A percentile compares a stretch with the other conserved stretches of the same genome.
These are phyloP conservation scores for Ustilago shanxiensis DNA, from an alignment of 1,284 basidiomycete genomes.

Conservation along the genomic window DNA sequence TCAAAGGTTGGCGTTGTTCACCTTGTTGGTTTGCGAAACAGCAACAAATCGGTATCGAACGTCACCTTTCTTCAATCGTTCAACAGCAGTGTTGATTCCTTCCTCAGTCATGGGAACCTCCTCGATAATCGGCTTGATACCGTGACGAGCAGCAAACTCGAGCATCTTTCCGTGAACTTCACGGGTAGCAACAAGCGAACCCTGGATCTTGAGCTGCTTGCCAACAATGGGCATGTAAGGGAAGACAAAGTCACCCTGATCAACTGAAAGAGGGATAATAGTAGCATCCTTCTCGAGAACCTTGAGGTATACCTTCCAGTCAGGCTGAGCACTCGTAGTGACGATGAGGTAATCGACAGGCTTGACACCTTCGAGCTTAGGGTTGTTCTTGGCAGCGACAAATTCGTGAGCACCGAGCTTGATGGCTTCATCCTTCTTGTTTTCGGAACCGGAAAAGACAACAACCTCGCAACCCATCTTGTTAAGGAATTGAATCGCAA, in stretches of 20 bases:
- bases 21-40: conserved; percentile 50
- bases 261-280: conserved; percentile 63
- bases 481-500: conserved; percentile 56
- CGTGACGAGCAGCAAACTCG: conserved; percentile 56
- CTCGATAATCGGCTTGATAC: conserved; percentile 63
- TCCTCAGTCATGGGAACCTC: conserved; percentile 65
- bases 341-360: conserved; percentile 61
- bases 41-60: conserved; percentile 66
- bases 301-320: conserved; percentile 62
- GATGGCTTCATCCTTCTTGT: conserved; percentile 59
- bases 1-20: conserved; percentile 42
- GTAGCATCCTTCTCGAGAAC: conserved; percentile 57
- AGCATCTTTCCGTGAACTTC: conserved; percentile 63
- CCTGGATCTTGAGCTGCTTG: conserved; percentile 59
- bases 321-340: conserved; percentile 61
- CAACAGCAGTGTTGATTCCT: conserved; percentile 61
- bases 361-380: conserved; percentile 60
- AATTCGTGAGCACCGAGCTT: conserved; percentile 61
- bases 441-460: conserved; percentile 55
- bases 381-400: conserved; percentile 62
- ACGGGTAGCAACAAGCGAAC: conserved; percentile 60
- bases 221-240: conserved; percentile 63
- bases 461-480: conserved; percentile 60
- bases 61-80: conserved; percentile 63
- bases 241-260: conserved; percentile 35